phyloP scores from a whole-genome alignment of 1,284 basidiomycete species.

The Moesziomyces globuligerus region DNA sequence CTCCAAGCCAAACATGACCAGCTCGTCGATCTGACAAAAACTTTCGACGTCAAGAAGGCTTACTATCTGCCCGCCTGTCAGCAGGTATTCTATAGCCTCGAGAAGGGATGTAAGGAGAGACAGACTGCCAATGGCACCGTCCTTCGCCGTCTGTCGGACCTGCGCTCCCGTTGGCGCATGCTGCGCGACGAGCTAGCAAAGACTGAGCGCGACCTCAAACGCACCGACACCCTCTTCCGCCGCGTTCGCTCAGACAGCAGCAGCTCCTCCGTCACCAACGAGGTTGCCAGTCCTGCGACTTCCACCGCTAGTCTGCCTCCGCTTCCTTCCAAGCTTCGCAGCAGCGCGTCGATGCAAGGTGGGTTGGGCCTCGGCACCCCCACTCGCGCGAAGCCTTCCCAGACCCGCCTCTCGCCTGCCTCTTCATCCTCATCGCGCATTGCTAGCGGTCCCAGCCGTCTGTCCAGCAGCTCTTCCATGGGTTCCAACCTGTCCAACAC shows the following conservation, averaged over 20 bases:
- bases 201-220: constrained; percentile 84
- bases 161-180: constrained; percentile 82
- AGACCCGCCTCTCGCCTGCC: constrained; percentile 13
- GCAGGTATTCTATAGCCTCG: constrained; percentile 90
- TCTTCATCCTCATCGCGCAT: constrained; percentile 24
- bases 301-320: constrained; percentile 32
- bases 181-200: constrained; percentile 79
- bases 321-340: constrained; percentile 20
- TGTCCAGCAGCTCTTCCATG: constrained; percentile 41
- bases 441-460: constrained; percentile 33
- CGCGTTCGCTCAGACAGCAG: constrained; percentile 38
- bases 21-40: constrained; percentile 40
- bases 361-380: constrained; percentile 46
- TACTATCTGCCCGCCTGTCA: constrained; percentile 92
- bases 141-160: constrained; percentile 83
- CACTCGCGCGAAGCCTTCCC: constrained; percentile 14
- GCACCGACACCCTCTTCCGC: constrained; percentile 74
- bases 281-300: constrained; percentile 28
- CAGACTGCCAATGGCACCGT: constrained; percentile 95
- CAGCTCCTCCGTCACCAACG: constrained; percentile 26
- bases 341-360: constrained; percentile 31
- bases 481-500: constrained; percentile 36
- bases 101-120: constrained; percentile 87
- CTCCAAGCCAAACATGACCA: constrained; percentile 43
- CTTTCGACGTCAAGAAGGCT: constrained; percentile 68